Evolutionary conservation across 768 basidiomycete species (phyloP), one percentile per base, ranked within the genome.

Genomic region (Russula vinacea): DNA sequence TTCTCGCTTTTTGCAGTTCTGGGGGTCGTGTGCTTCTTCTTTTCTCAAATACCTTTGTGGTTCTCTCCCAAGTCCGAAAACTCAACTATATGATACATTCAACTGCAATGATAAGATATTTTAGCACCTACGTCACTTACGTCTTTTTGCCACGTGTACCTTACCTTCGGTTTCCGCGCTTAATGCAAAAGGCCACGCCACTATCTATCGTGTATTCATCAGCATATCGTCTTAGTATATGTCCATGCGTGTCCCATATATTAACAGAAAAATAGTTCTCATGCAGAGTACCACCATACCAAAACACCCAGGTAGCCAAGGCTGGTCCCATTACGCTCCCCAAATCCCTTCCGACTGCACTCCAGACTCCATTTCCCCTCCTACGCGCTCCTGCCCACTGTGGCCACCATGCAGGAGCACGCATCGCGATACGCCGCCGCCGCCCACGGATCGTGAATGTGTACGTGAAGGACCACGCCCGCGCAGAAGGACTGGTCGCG

Each of bases 361-460:
- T 51, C 65, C 65, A 59, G 10, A 68, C n/a, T 17, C 19, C 55
- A 16, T 17, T 50, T 16, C 39, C 58, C 35, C 40, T 56, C 42
- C 59, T 39, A 17, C 42, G 45, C 42, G 40, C 5, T 56, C 56
- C 42, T 10, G 52, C 35, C 16, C 35, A 51, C 6, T 55, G 58
- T 24, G 56, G 56, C 60, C 62, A 66, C 51, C 67, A 55, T 13
- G 56, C 58, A 0, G 85, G 84, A 33, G 79, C 60, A 6, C 75
- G 73, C 16, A 87, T 22, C 19, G 79, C 77, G 64, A 89, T 70
- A n/a, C 83, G 80, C 64, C 85, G 78, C 19, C 83, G 76, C 35
- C 83, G 78, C 0, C 85, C 84, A 32, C 77, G 71, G 59, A 87
- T 77, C 26, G 79, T 77, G 69, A 88, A 88, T 19, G 81, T 77